Percentiles rank a stretch among this genome's conserved stretches.
phyloP scores from a whole-genome alignment of 805 yeast genomes.

The Saccharomycopsis lassenensis region DNA sequence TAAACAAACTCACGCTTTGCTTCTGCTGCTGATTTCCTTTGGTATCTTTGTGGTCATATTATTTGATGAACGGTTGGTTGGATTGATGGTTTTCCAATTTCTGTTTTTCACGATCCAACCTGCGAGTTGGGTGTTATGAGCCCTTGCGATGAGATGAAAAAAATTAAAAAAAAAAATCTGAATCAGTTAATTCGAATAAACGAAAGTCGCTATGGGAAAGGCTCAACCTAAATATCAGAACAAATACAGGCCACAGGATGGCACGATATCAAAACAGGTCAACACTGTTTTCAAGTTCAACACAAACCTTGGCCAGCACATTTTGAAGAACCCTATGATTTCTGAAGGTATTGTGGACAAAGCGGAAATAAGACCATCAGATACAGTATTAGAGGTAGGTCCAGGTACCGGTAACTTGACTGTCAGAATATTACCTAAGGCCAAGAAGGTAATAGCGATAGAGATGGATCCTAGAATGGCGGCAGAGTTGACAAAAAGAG shows the following conservation, averaged over 20 bases:
- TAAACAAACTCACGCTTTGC: conserved; percentile 16
- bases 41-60: conserved; percentile 10
- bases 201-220: no score
- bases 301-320: conserved; percentile 95
- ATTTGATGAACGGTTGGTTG: not conserved
- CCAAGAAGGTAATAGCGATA: conserved; percentile 87
- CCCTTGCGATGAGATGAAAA: no score
- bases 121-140: no score
- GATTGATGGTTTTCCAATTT: no score
- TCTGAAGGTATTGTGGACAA: conserved; percentile 98
- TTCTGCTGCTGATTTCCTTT: conserved; percentile 6
- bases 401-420: conserved; percentile 99
- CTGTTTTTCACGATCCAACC: no score
- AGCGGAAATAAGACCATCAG: conserved; percentile 87
- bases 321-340: conserved; percentile 87
- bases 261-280: conserved; percentile 55
- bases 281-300: conserved; percentile 91
- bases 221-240: conserved; percentile 11
- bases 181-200: no score
- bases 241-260: conserved; percentile 35
- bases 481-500: conserved; percentile 94
- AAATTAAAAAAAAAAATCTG: no score
- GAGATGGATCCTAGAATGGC: conserved; percentile 99
- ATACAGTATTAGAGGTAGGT: conserved; percentile 90
- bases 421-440: conserved; percentile 83